phyloP scores from a whole-genome alignment of 306 rosid species.

The Boehmeria nivea region DNA sequence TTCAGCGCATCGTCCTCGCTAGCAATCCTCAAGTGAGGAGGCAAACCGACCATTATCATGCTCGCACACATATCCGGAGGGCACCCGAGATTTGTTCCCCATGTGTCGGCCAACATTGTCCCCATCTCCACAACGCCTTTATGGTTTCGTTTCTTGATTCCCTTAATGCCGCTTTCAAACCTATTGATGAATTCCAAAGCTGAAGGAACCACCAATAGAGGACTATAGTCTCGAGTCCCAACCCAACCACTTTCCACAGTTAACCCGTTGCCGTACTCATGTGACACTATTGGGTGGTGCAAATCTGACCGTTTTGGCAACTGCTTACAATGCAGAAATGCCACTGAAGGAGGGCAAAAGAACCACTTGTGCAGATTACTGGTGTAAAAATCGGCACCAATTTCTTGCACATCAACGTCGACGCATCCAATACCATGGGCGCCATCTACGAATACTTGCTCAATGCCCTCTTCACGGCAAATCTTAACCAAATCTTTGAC shows the following conservation, averaged over 20 bases:
- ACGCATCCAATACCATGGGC: conserved; percentile 90
- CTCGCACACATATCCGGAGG: conserved; percentile 81
- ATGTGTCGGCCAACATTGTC: conserved; percentile 59
- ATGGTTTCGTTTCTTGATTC: conserved; percentile 85
- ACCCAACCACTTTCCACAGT: conserved; percentile 93
- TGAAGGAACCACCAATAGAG: conserved; percentile 76
- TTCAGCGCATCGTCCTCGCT: conserved; percentile 57
- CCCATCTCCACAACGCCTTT: conserved; percentile 85
- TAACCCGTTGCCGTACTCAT: conserved; percentile 92
- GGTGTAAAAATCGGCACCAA: conserved; percentile 90
- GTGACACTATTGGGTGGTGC: conserved; percentile 97
- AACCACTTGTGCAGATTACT: conserved; percentile 96
- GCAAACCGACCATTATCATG: conserved; percentile 91
- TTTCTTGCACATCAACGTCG: conserved; percentile 75
- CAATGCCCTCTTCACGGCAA: conserved; percentile 94
- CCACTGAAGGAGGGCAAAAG: conserved; percentile 90
- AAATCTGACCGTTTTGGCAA: no score
- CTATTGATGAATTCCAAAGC: conserved; percentile 64
- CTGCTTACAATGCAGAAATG: conserved; percentile 67
- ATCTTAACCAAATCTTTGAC: conserved; percentile 70
- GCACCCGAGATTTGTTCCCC: conserved; percentile 84
- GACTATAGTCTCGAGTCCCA: conserved; percentile 92
- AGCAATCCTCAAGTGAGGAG: conserved; percentile 53
- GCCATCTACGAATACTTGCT: conserved; percentile 80
- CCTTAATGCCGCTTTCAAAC: conserved; percentile 87